Base-by-base conservation (phyloP, 139 green algal genomes). In the Ulvella scutata region DNA sequence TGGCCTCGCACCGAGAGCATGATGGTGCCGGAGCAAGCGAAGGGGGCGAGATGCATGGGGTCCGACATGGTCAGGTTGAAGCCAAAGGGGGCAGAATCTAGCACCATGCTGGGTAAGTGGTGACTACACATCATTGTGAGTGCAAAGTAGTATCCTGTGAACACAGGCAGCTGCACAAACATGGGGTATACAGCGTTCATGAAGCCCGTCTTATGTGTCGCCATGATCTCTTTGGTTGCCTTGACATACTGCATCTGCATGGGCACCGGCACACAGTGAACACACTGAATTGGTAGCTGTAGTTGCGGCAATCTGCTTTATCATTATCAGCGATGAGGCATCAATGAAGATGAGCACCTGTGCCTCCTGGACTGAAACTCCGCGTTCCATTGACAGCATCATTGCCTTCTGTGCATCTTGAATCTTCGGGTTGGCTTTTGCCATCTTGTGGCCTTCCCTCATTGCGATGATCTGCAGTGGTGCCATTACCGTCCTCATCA, bases 101-200 rank as follows among this genome's bases (percentile, higher is more conserved):
- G n/a, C n/a, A 67, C 51, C 51, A 67, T 67, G 51, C 51, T 67
- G 0, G 51, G 51, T 26, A 67, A 26, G 1, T 67, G 51, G 13
- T 26, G 7, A 26, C 33, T 67, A 26, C 51, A 67, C 51, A 67
- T 67, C 9, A 26, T 26, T 34, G 51, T 36, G n/a, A 67, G 51
- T 6, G 51, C 51, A 67, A 67, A 67, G 51, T 67, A 67, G 51
- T 67, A 67, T n/a, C 51, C 51, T 26, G 51, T 67, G 9, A 67
- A 10, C n/a, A 67, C 51, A 1, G 51, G 51, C 51, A 67, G 9
- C 51, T 67, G 51, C 13, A 67, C 10, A 6, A 67, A 26, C 1
- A 67, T 67, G 51, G 51, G 51, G 51, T 67, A 67, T 0, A 67
- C 0, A n/a, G 33, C 33, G 51, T 67, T n/a, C 13, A 67, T 26